Evolutionary conservation across 352 stramenopile species (phyloP).

Genomic region (Phytopythium chamaehyphon): DNA sequence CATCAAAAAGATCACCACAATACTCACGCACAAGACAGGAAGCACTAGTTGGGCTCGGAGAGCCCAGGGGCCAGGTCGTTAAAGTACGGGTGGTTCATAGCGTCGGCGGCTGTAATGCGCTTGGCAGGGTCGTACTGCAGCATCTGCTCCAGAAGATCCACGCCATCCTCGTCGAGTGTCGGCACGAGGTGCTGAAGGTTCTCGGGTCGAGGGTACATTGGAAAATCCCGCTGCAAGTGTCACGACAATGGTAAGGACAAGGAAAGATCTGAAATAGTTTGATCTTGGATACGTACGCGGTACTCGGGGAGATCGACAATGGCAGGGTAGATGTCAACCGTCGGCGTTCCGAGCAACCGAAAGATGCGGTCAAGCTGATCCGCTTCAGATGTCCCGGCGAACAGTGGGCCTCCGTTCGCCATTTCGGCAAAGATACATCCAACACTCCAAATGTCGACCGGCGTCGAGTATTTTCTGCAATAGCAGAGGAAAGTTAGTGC

Average conservation of each 20-base stretch:
- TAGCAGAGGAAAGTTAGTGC: not conserved
- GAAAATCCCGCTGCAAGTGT: slow-evolving; percentile 80
- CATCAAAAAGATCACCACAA: slow-evolving; percentile 5
- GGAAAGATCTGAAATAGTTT: slow-evolving; percentile 9
- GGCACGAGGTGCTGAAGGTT: slow-evolving; percentile 89
- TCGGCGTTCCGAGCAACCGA: slow-evolving; percentile 94
- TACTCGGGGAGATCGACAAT: slow-evolving; percentile 98
- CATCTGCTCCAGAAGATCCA: slow-evolving; percentile 92
- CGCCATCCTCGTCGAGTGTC: slow-evolving; percentile 84
- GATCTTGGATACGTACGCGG: slow-evolving; percentile 39
- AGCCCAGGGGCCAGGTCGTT: slow-evolving; percentile 83
- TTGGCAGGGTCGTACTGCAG: slow-evolving; percentile 86
- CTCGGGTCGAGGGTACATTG: slow-evolving; percentile 86
- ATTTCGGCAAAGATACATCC: slow-evolving; percentile 99
- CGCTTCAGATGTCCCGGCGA: slow-evolving; percentile 95
- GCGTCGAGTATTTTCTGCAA: slow-evolving; percentile 95
- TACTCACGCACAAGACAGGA: no score
- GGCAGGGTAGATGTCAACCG: slow-evolving; percentile 91
- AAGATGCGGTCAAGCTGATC: slow-evolving; percentile 99
- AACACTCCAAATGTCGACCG: slow-evolving; percentile 99
- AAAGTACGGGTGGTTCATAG: slow-evolving; percentile 98
- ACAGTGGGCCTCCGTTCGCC: slow-evolving; percentile 91
- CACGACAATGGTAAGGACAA: slow-evolving; percentile 6
- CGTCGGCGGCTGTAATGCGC: slow-evolving; percentile 92
- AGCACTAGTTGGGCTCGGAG: slow-evolving; percentile 46